A percentile compares a stretch with the other conserved stretches of the same genome.
Conservation (phyloP, 139 green algal species). For the Picocystis salinarum region DNA sequence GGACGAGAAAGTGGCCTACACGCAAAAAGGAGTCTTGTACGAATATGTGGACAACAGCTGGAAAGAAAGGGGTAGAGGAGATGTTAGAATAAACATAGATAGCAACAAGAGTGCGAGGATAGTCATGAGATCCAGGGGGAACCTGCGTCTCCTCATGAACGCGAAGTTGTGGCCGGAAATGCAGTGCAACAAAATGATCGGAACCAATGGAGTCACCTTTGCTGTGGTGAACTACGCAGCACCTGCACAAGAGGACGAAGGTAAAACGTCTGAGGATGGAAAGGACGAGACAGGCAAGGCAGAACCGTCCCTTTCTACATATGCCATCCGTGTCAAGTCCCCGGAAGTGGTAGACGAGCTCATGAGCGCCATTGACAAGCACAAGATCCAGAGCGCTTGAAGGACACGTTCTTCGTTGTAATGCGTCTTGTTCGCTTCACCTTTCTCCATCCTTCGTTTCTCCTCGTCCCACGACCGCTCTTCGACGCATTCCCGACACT, state of each 20-base stretch:
- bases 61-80: constrained; percentile 66
- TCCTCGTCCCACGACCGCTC: too few relatives aligned
- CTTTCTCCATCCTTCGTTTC: too few relatives aligned
- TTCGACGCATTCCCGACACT: too few relatives aligned
- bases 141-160: constrained; percentile 74
- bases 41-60: constrained; percentile 53
- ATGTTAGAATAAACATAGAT: constrained; percentile 52
- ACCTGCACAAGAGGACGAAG: neutral
- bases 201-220: constrained; percentile 55
- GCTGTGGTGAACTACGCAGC: constrained; percentile 39
- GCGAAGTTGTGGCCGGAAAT: constrained; percentile 61
- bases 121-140: constrained; percentile 75
- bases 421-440: too few relatives aligned
- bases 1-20: constrained; percentile 26
- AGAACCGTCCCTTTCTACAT: too few relatives aligned
- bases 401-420: too few relatives aligned
- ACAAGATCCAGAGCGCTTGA: too few relatives aligned
- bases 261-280: too few relatives aligned
- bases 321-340: too few relatives aligned
- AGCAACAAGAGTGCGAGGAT: constrained; percentile 31
- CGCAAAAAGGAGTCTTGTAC: constrained; percentile 47
- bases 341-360: too few relatives aligned
- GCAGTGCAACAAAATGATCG: constrained; percentile 55
- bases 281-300: too few relatives aligned
- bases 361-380: too few relatives aligned